Conservation (phyloP, 2,329 filamentous ascomycete species). For the Colletotrichum phormii region DNA sequence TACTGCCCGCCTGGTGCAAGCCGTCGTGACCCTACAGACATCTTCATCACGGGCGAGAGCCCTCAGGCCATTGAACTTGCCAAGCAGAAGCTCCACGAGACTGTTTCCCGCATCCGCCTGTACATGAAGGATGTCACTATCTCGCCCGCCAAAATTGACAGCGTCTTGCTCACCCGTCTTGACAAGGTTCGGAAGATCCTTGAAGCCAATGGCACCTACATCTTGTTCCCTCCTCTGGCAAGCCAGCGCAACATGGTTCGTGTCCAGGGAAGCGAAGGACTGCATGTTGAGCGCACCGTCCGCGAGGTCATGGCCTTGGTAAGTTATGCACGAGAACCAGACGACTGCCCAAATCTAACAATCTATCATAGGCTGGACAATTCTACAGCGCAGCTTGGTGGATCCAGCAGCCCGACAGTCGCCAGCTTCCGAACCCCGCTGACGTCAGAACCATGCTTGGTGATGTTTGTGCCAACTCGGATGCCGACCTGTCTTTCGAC, state of each 20-base stretch:
- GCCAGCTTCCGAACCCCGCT: slow-evolving; percentile 69
- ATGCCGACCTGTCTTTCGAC: slow-evolving; percentile 94
- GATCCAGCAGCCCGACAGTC: slow-evolving; percentile 51
- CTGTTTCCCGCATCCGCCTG: slow-evolving; percentile 83
- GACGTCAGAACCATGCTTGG: slow-evolving; percentile 92
- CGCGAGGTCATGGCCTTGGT: slow-evolving; percentile 95
- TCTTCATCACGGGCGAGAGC: slow-evolving; percentile 94
- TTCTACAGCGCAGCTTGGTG: slow-evolving; percentile 99
- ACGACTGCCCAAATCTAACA: slow-evolving; percentile 40
- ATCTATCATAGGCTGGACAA: slow-evolving; percentile 78
- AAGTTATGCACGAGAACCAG: slow-evolving; percentile 51
- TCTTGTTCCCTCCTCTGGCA: slow-evolving; percentile 89
- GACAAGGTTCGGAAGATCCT: slow-evolving; percentile 99
- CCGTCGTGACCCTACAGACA: slow-evolving; percentile 86
- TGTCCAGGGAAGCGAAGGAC: slow-evolving; percentile 91
- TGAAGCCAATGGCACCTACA: slow-evolving; percentile 94
- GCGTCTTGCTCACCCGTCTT: slow-evolving; percentile 87
- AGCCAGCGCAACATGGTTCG: slow-evolving; percentile 87
- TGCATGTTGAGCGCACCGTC: slow-evolving; percentile 94
- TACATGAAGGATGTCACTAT: slow-evolving; percentile 94
- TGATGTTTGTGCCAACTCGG: slow-evolving; percentile 96
- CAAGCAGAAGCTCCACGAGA: slow-evolving; percentile 90
- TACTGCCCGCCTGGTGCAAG: slow-evolving; percentile 87
- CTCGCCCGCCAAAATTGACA: slow-evolving; percentile 92
- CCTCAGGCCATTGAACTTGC: slow-evolving; percentile 87